Base-by-base conservation (phyloP, 2,329 filamentous ascomycete species). In the Cladosporium halotolerans region DNA sequence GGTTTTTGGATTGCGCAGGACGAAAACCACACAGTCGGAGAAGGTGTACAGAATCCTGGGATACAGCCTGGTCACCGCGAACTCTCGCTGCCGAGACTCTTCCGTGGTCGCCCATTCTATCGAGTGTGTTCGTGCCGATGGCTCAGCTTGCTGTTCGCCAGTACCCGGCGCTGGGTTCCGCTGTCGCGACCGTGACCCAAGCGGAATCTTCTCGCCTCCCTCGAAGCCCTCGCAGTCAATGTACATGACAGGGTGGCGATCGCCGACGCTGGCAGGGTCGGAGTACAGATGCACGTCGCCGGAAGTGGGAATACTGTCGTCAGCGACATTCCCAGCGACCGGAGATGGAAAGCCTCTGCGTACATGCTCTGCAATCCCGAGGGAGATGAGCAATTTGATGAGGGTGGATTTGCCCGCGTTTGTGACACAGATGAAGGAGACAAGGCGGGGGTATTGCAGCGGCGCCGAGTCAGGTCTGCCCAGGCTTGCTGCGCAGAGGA, bases 211-310 rank as follows among this genome's bases (percentile, higher is more conserved):
- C 56, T 78, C 76, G 9, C 77, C 77, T 32, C 76, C 77, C 16
- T 74, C 70, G 8, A 79, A 69, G 0, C 77, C 77, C 66, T 80
- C 77, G 56, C 76, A 79, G 55, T 80, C 77, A 16, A 77, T 16
- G 16, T 16, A 16, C 16, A 16, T 16, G 16, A 16, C 16, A 16
- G 16, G 16, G 16, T 16, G 16, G 16, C 16, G 16, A 16, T 16
- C 16, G 16, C 16, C 16, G 16, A 16, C 16, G 16, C 16, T 73
- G 1, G 63, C 58, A 1, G 75, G 76, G 53, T 79, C 76, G 0
- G 66, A 62, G 54, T 79, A 79, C 5, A 79, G 63, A 58, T 79
- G 74, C 5, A 78, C 74, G 57, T 77, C 74, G 3, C 67, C 74
- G 2, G 73, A 75, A 2, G 74, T 77, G 2, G 75, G 70, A 3